A percentile compares a stretch with the other conserved stretches of the same genome.
These are phyloP conservation scores for Zymoseptoria pseudotritici DNA, from an alignment of 2,329 filamentous ascomycete genomes.

Conservation along the genomic window DNA sequence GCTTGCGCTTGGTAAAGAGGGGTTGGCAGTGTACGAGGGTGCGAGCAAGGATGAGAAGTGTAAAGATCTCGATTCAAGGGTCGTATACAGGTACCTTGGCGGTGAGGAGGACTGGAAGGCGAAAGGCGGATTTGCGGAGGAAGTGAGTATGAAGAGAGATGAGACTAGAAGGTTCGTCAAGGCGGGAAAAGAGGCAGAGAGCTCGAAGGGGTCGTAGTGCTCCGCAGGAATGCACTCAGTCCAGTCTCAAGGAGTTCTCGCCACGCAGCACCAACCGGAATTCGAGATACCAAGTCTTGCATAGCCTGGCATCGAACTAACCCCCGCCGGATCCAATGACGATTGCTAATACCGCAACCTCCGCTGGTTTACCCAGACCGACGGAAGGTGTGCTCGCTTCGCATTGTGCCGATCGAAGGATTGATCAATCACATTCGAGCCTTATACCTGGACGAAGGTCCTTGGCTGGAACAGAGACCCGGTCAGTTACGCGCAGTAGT, in stretches of 20 bases:
- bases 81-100: constrained; percentile 51
- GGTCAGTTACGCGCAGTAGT: neutral
- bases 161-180: constrained; percentile 21
- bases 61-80: constrained; percentile 49
- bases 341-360: too few relatives aligned
- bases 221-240: neutral
- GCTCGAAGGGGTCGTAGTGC: neutral
- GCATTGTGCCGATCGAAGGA: neutral
- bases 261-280: neutral
- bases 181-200: constrained; percentile 17
- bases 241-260: neutral
- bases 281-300: too few relatives aligned
- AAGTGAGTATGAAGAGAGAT: constrained; percentile 23
- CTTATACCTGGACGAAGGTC: neutral
- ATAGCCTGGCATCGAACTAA: too few relatives aligned
- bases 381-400: neutral
- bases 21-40: constrained; percentile 45
- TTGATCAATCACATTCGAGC: neutral
- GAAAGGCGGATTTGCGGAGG: constrained; percentile 18
- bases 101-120: constrained; percentile 45
- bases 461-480: neutral
- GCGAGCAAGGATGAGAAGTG: constrained; percentile 46
- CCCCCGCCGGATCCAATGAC: too few relatives aligned
- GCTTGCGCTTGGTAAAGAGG: constrained; percentile 44
- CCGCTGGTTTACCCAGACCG: neutral